Conservation (phyloP, 768 basidiomycete species). For the Pleurotus cornucopiae region DNA sequence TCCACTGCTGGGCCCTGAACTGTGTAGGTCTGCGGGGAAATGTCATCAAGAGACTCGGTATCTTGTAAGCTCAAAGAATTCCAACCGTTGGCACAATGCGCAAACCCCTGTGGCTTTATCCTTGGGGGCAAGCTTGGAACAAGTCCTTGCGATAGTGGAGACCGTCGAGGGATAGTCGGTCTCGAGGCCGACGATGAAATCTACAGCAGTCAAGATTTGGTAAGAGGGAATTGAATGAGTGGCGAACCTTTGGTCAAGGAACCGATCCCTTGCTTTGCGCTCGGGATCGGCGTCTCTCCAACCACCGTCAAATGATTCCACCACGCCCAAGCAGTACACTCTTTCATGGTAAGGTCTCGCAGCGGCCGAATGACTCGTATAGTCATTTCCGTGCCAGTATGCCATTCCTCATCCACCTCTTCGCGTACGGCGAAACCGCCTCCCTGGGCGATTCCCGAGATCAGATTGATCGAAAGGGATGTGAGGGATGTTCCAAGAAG, state of each 20-base stretch:
- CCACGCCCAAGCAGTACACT: constrained; percentile 75
- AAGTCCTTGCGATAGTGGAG: constrained; percentile 77
- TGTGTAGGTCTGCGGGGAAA: constrained; percentile 51
- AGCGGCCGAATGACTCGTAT: constrained; percentile 65
- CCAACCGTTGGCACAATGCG: constrained; percentile 63
- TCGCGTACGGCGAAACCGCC: constrained; percentile 68
- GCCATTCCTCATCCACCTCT: constrained; percentile 73
- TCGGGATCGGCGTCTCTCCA: constrained; percentile 40
- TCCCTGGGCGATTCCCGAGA: constrained; percentile 73
- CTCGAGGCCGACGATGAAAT: constrained; percentile 78
- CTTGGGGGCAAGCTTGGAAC: constrained; percentile 73
- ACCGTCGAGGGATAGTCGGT: constrained; percentile 85
- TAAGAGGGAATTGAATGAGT: not conserved
- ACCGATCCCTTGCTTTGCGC: constrained; percentile 55
- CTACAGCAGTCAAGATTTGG: constrained; percentile 27
- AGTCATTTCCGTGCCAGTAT: constrained; percentile 15
- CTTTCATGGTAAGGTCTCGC: constrained; percentile 72
- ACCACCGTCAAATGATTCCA: constrained; percentile 58
- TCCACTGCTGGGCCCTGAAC: constrained; percentile 67
- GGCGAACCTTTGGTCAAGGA: constrained; percentile 62
- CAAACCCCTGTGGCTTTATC: constrained; percentile 45
- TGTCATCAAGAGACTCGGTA: too few relatives aligned
- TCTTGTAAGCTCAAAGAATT: not conserved
- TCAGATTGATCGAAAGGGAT: constrained; percentile 67
- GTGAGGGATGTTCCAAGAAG: constrained; percentile 80